Evolutionary conservation across 495 filamentous ascomycete species (phyloP).

Genomic region (Endocarpon pusillum): DNA sequence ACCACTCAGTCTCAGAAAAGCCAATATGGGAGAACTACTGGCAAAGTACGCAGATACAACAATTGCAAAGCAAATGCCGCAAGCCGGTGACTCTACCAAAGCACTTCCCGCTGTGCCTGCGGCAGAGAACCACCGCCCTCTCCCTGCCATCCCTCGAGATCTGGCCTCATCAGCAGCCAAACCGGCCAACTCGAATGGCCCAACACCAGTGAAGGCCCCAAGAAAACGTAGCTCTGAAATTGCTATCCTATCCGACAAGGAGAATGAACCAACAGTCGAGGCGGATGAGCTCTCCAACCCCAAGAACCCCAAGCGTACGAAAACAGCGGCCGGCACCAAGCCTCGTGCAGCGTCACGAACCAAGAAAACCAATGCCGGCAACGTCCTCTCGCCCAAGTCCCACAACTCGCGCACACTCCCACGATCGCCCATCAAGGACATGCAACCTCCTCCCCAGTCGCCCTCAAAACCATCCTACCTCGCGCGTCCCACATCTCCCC

Average conservation of each 20-base stretch:
- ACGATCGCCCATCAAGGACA: conserved; percentile 31
- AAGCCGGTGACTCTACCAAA: conserved; percentile 17
- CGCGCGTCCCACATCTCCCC: conserved; percentile 34
- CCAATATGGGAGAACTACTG: conserved; percentile 69
- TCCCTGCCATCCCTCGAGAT: conserved; percentile 6
- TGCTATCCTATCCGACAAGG: conserved; percentile 44
- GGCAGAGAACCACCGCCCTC: conserved; percentile 14
- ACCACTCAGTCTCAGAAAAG: conserved; percentile 58
- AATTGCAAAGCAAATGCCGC: conserved; percentile 15
- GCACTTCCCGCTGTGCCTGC: conserved; percentile 16
- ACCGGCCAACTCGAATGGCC: conserved; percentile 13
- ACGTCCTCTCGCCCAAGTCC: conserved; percentile 64
- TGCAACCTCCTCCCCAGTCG: conserved; percentile 23
- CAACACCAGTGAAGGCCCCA: conserved; percentile 30
- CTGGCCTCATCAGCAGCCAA: conserved; percentile 6
- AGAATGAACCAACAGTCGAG: conserved; percentile 41
- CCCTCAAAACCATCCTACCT: conserved; percentile 30
- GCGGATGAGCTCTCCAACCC: conserved; percentile 33
- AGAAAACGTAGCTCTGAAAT: conserved; percentile 38
- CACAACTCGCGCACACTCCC: conserved; percentile 57
- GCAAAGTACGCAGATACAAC: conserved; percentile 29
- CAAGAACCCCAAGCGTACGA: conserved; percentile 45
- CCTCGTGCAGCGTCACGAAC: conserved; percentile 8
- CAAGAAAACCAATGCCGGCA: conserved; percentile 25
- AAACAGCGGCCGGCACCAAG: conserved; percentile 15